Conservation (phyloP, 2,329 filamentous ascomycete genomes). For the Rutstroemia sp. region DNA sequence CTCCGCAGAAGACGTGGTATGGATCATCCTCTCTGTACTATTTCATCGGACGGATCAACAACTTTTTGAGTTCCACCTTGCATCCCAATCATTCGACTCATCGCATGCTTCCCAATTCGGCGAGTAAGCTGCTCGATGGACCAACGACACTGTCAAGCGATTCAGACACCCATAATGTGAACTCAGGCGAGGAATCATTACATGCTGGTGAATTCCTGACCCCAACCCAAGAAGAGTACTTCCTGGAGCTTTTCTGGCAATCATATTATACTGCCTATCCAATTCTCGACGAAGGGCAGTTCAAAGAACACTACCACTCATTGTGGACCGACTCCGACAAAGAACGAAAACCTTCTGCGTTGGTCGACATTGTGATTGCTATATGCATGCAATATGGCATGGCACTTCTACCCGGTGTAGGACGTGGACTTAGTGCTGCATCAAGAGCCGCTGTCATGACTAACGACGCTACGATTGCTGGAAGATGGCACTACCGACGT, state of each 20-base stretch:
- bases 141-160: constrained; percentile 16
- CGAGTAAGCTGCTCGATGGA: constrained; percentile 12
- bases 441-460: constrained; percentile 16
- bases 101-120: constrained; percentile 28
- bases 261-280: constrained; percentile 36
- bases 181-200: constrained; percentile 5
- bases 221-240: constrained; percentile 38
- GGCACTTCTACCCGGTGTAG: constrained; percentile 16
- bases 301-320: constrained; percentile 37
- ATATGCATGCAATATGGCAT: constrained; percentile 43
- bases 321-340: constrained; percentile 30
- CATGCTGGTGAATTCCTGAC: constrained; percentile 28
- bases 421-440: constrained; percentile 4
- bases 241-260: constrained; percentile 42
- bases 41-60: constrained; percentile 37
- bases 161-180: not conserved
- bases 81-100: constrained; percentile 29
- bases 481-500: constrained; percentile 35
- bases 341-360: constrained; percentile 37
- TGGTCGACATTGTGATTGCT: constrained; percentile 46
- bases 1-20: constrained; percentile 35
- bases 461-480: constrained; percentile 31
- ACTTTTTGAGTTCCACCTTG: constrained; percentile 30
- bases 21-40: constrained; percentile 39
- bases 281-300: constrained; percentile 38